Evolutionary conservation across 768 basidiomycete genomes (phyloP).

Genomic region (Tulasnella sp.): DNA sequence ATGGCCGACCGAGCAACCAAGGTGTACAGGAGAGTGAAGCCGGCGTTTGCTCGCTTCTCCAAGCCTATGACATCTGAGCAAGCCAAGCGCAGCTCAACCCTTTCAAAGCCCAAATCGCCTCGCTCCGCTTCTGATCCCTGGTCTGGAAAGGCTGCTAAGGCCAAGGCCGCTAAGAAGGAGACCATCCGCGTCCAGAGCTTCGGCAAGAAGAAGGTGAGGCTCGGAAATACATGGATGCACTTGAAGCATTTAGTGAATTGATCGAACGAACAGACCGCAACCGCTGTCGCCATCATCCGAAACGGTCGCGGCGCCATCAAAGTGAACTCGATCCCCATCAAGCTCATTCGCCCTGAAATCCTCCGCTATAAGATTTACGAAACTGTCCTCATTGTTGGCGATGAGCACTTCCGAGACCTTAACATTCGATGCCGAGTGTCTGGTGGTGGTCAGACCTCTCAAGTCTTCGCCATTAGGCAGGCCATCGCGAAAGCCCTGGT

Average conservation of each 20-base stretch:
- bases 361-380: constrained; percentile 99
- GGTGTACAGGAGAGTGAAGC: constrained; percentile 16
- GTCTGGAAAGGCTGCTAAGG: not conserved
- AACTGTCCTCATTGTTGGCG: constrained; percentile 90
- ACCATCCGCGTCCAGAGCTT: constrained; percentile 79
- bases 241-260: not conserved
- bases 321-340: constrained; percentile 95
- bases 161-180: constrained; percentile 23
- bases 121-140: not conserved
- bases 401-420: constrained; percentile 81
- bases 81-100: constrained; percentile 17
- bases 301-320: constrained; percentile 96
- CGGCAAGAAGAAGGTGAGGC: constrained; percentile 97
- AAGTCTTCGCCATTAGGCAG: constrained; percentile 98
- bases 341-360: constrained; percentile 92
- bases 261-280: constrained; percentile 72
- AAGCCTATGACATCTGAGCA: constrained; percentile 4
- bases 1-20: constrained; percentile 12
- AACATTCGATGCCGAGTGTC: constrained; percentile 98
- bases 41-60: constrained; percentile 6
- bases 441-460: constrained; percentile 99
- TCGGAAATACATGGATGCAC: not conserved
- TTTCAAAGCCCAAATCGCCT: constrained; percentile 4
- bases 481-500: constrained; percentile 97
- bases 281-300: constrained; percentile 95